phyloP scores from a whole-genome alignment of 2,329 filamentous ascomycete genomes.

The Fusarium beomiforme region DNA sequence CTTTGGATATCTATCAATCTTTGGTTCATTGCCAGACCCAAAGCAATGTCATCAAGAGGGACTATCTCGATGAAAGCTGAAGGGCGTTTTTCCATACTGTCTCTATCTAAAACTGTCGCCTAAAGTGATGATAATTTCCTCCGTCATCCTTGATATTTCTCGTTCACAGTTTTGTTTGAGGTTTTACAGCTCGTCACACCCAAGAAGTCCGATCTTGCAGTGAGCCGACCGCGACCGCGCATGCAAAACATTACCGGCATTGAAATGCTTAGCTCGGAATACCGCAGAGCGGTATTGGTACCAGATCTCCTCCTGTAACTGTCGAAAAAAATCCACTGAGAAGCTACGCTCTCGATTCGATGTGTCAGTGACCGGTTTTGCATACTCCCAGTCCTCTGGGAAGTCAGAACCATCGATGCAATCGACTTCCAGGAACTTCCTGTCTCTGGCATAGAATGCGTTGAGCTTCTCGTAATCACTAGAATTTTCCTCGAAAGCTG shows the following conservation, averaged over 20 bases:
- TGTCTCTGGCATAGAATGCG: constrained; percentile 14
- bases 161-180: not conserved
- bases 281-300: not conserved
- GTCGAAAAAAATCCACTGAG: not conserved
- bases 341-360: not conserved
- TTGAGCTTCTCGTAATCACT: rapidly evolving
- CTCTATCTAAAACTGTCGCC: too few species aligned
- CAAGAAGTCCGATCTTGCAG: constrained; percentile 7
- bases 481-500: not conserved
- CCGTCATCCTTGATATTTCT: too few species aligned
- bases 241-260: too few species aligned
- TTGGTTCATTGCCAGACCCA: too few species aligned
- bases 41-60: too few species aligned
- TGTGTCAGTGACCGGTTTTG: not conserved
- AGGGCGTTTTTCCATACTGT: too few species aligned
- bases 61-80: too few species aligned
- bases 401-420: not conserved
- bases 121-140: too few species aligned
- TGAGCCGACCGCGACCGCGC: not conserved
- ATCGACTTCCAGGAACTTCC: constrained; percentile 3
- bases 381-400: not conserved
- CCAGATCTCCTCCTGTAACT: not conserved
- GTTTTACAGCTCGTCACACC: not conserved
- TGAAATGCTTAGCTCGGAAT: not conserved
- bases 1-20: too few species aligned